phyloP scores from a whole-genome alignment of 257 asterid genomes.

The Cruciata laevipes region DNA sequence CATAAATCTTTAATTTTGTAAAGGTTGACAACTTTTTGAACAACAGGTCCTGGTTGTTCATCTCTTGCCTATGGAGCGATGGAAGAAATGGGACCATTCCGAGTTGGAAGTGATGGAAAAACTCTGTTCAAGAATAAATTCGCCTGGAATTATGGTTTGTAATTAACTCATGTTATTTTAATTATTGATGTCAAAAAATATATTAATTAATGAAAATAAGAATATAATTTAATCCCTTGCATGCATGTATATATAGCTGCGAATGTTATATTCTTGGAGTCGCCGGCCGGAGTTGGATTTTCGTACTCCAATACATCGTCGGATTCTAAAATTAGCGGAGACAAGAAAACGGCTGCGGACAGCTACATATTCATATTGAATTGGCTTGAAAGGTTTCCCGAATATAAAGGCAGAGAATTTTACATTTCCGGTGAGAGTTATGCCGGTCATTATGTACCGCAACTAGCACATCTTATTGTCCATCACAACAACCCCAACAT shows the following conservation, averaged over 20 bases:
- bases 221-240: too few relatives aligned
- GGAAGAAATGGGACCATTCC: conserved; percentile 83
- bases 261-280: conserved; percentile 67
- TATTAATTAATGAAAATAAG: too few relatives aligned
- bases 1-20: too few relatives aligned
- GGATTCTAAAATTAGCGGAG: conserved; percentile 23
- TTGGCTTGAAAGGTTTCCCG: conserved; percentile 73
- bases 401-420: conserved; percentile 49
- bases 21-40: too few relatives aligned
- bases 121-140: conserved; percentile 59
- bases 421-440: conserved; percentile 71
- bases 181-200: too few relatives aligned
- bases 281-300: conserved; percentile 89
- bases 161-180: too few relatives aligned
- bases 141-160: conserved; percentile 69
- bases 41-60: conserved; percentile 88
- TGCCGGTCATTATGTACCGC: conserved; percentile 79
- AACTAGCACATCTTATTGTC: conserved; percentile 56
- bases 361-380: conserved; percentile 49
- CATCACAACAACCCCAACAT: conserved; percentile 39
- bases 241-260: conserved; percentile 18
- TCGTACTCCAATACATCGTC: conserved; percentile 64
- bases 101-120: conserved; percentile 79
- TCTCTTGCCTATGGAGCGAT: conserved; percentile 88
- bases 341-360: conserved; percentile 44